A percentile compares a stretch with the other conserved stretches of the same genome.
Evolutionary conservation across 768 basidiomycete genomes (phyloP).

Genomic region (Leucocoprinus sp.): DNA sequence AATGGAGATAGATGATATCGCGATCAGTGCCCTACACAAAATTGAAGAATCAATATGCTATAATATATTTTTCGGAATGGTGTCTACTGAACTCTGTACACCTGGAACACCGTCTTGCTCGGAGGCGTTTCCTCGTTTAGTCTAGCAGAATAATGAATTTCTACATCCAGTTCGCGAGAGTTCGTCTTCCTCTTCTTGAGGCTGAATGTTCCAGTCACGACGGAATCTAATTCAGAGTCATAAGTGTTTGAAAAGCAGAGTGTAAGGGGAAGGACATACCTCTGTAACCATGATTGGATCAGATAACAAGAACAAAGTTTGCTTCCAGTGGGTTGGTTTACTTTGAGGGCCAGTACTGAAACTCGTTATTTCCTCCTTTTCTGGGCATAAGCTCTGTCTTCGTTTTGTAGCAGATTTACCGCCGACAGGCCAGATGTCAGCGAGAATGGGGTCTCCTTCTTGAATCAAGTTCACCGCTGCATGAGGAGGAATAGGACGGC

Average conservation of each 20-base stretch:
- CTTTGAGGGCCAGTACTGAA: constrained; percentile 90
- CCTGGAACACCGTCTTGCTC: constrained; percentile 52
- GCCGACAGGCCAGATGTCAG: constrained; percentile 75
- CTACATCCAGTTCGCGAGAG: constrained; percentile 83
- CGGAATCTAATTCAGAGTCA: constrained; percentile 42
- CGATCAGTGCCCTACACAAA: no score
- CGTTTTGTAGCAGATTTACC: constrained; percentile 54
- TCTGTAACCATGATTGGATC: constrained; percentile 68
- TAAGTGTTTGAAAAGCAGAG: background rate
- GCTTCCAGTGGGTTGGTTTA: constrained; percentile 93
- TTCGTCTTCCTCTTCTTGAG: constrained; percentile 76
- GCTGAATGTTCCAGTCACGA: constrained; percentile 72
- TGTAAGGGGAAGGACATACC: constrained; percentile 37
- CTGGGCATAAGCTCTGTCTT: constrained; percentile 46
- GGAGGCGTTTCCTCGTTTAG: constrained; percentile 30
- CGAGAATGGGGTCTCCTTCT: constrained; percentile 54
- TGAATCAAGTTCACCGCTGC: constrained; percentile 48
- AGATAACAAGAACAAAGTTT: constrained; percentile 80
- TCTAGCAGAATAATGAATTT: constrained; percentile 69
- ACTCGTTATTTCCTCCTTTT: constrained; percentile 48
- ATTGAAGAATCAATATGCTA: no score
- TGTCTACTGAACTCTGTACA: constrained; percentile 66
- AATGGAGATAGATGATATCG: no score
- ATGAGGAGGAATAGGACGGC: constrained; percentile 41
- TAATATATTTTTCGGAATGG: background rate